phyloP scores from a whole-genome alignment of 495 filamentous ascomycete species.

The Amorphotheca resinae region DNA sequence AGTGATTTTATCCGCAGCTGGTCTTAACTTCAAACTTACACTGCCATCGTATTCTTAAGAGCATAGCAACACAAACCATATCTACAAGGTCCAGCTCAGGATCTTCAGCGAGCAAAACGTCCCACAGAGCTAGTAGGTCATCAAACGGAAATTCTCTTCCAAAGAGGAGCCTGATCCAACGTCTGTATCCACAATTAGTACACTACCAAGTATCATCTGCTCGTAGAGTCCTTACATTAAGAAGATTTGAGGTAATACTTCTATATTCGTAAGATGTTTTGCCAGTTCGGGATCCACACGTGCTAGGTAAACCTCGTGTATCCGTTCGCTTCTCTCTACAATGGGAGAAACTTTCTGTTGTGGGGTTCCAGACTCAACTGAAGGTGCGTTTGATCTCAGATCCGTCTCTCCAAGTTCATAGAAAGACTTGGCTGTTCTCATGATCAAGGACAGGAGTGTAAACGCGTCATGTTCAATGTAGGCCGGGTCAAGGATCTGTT shows the following conservation, averaged over 20 bases:
- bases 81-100: constrained; percentile 72
- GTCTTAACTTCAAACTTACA: constrained; percentile 33
- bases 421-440: constrained; percentile 75
- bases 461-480: constrained; percentile 90
- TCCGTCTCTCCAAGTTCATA: constrained; percentile 53
- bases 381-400: constrained; percentile 4
- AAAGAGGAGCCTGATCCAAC: constrained; percentile 91
- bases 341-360: constrained; percentile 52
- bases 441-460: constrained; percentile 68
- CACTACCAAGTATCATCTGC: constrained; percentile 4
- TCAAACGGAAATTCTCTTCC: constrained; percentile 87
- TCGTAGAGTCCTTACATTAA: constrained; percentile 50
- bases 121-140: constrained; percentile 75
- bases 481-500: constrained; percentile 50
- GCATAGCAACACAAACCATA: constrained; percentile 84
- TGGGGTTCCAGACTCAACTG: constrained; percentile 23
- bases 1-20: not conserved
- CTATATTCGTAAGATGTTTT: constrained; percentile 66
- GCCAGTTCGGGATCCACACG: constrained; percentile 73
- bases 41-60: constrained; percentile 84
- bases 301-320: constrained; percentile 69
- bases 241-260: constrained; percentile 94
- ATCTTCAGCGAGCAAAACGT: constrained; percentile 81
- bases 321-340: constrained; percentile 68
- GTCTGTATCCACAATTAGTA: constrained; percentile 33